phyloP scores from a whole-genome alignment of 2,329 filamentous ascomycete species.

The Ascomycota sp. region DNA sequence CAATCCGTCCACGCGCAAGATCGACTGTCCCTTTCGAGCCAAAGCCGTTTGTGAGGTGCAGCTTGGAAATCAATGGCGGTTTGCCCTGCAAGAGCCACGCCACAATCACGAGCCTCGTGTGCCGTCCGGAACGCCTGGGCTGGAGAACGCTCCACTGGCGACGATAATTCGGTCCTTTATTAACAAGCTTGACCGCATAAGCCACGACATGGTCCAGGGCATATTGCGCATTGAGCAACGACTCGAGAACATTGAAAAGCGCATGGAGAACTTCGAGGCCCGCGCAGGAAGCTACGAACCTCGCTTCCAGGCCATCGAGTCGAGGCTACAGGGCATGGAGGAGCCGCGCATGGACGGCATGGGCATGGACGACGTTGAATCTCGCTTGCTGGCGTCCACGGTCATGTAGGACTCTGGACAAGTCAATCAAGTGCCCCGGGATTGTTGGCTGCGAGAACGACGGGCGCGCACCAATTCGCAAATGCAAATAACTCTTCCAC shows the following conservation, averaged over 20 bases:
- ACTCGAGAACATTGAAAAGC: conserved; percentile 31
- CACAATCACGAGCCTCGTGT: conserved; percentile 42
- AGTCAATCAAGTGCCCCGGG: no score
- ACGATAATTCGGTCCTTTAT: conserved; percentile 36
- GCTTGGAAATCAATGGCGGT: conserved; percentile 42
- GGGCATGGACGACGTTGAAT: conserved; percentile 24
- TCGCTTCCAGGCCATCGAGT: conserved; percentile 22
- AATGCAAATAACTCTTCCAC: no score
- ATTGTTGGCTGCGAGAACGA: no score
- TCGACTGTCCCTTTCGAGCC: conserved; percentile 41
- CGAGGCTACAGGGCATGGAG: conserved; percentile 20
- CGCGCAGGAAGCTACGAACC: conserved; percentile 21
- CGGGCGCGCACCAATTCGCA: no score
- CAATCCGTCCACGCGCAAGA: conserved; percentile 41
- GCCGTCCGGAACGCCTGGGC: conserved; percentile 29
- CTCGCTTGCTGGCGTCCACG: conserved; percentile 20
- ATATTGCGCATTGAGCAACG: conserved; percentile 28
- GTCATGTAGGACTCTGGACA: conserved; percentile 17
- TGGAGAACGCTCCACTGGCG: conserved; percentile 35
- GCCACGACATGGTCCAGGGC: conserved; percentile 33
- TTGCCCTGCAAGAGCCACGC: conserved; percentile 36
- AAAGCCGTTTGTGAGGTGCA: conserved; percentile 45
- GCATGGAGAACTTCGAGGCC: conserved; percentile 31
- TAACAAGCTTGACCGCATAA: conserved; percentile 38
- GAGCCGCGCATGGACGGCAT: conserved; percentile 20